These are phyloP conservation scores for Rubus parviflorus DNA, from an alignment of 306 rosid species.

Conservation along the genomic window DNA sequence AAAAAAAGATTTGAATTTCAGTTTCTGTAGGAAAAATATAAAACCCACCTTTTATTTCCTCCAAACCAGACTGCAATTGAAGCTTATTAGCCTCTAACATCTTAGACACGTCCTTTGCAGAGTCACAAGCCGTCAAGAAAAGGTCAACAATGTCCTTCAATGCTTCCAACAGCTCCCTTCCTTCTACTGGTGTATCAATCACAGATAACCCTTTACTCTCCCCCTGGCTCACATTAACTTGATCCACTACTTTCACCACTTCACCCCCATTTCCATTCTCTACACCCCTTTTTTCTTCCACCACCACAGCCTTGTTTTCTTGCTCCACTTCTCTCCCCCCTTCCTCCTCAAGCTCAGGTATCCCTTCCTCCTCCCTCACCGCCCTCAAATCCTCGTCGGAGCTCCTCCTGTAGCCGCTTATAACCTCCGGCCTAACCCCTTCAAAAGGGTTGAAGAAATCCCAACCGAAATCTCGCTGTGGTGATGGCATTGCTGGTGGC, in stretches of 20 bases:
- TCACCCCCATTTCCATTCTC: slow-evolving; percentile 46
- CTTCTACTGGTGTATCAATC: slow-evolving; percentile 69
- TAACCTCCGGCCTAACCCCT: slow-evolving; percentile 57
- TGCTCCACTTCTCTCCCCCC: slow-evolving; percentile 45
- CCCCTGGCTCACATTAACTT: slow-evolving; percentile 35
- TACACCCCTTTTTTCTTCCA: slow-evolving; percentile 42
- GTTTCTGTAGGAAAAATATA: neutral
- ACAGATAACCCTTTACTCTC: slow-evolving; percentile 59
- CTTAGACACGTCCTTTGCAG: slow-evolving; percentile 75
- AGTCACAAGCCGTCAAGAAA: slow-evolving; percentile 71
- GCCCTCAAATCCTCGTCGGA: slow-evolving; percentile 75
- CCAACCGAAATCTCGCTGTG: slow-evolving; percentile 86
- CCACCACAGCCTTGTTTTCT: slow-evolving; percentile 41
- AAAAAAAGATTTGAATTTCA: neutral
- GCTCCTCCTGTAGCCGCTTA: slow-evolving; percentile 53
- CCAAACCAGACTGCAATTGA: slow-evolving; percentile 79
- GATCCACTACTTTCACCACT: slow-evolving; percentile 41
- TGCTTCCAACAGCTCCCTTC: slow-evolving; percentile 91
- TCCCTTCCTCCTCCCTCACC: slow-evolving; percentile 97
- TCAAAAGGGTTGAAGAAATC: slow-evolving; percentile 93
- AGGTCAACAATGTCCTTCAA: slow-evolving; percentile 77
- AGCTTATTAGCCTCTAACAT: slow-evolving; percentile 90
- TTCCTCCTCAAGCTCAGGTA: slow-evolving; percentile 93
- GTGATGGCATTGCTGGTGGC: slow-evolving; percentile 75
- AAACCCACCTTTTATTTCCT: slow-evolving; percentile 78